Conservation (phyloP, 2,329 filamentous ascomycete species). For the Trichothecium roseum region DNA sequence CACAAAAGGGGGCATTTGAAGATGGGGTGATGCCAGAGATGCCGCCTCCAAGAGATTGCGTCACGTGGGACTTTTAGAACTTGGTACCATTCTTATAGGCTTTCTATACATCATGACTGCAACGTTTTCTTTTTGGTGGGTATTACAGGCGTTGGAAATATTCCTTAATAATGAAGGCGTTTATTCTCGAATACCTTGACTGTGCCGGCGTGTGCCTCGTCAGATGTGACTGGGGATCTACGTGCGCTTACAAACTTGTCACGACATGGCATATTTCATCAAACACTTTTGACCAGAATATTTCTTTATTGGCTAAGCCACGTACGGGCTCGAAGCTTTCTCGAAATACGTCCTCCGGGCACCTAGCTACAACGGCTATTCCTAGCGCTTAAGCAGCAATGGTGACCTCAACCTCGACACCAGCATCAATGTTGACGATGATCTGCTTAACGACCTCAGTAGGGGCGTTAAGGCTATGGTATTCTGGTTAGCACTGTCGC, state of each 20-base stretch:
- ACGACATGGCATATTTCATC: no score
- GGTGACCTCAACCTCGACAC: constrained; percentile 88
- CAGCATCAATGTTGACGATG: constrained; percentile 92
- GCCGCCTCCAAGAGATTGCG: constrained; percentile 70
- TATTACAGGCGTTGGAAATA: no score
- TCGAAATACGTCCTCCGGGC: neutral
- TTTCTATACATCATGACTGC: constrained; percentile 2
- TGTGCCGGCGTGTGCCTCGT: no score
- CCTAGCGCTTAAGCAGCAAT: constrained; percentile 60
- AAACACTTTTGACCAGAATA: constrained; percentile 3
- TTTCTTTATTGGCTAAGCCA: constrained; percentile 9
- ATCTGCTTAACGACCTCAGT: constrained; percentile 97
- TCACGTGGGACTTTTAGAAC: constrained; percentile 58
- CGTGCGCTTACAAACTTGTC: no score
- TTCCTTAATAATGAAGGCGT: no score
- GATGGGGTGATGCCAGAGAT: constrained; percentile 64
- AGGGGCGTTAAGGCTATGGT: constrained; percentile 71
- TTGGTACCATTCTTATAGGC: constrained; percentile 5
- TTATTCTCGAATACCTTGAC: no score
- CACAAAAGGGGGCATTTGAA: constrained; percentile 56
- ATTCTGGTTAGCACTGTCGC: constrained; percentile 9
- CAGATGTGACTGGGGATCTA: no score
- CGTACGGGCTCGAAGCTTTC: constrained; percentile 1
- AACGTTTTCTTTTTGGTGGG: no score
- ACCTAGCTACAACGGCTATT: neutral